Base-by-base conservation (phyloP, 139 green algal species). In the Micractinium sp. region DNA sequence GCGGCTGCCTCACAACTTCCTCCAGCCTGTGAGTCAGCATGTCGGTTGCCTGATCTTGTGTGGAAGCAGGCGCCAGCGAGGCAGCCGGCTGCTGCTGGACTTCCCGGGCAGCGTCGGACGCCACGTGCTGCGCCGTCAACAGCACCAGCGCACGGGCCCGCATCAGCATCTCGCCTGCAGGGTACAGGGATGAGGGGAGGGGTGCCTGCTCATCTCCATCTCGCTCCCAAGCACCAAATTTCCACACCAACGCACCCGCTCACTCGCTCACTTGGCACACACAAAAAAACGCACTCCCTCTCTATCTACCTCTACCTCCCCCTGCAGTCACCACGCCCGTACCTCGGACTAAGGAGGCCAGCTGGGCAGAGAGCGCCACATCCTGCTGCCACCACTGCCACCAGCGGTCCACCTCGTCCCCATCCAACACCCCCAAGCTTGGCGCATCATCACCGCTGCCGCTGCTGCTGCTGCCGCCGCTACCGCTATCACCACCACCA, bases 301-400 rank as follows among this genome's bases (percentile, higher is more conserved):
- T 56, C 47, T 56, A 5, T 9, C 47, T 56, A 56, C 47, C 47
- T 9, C 47, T 56, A 5, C 47, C 47, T 56, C 47, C 47, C 47
- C 9, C 47, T 56, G 47, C 47, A 56, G 5, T 9, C 47, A 9
- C 47, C 47, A 18, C 23, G 22, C 12, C 29, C 83, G 0, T 78
- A 80, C 86, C 86, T 86, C 78, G 27, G 29, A 60, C 66, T 0
- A 90, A 61, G 13, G 4, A 39, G 29, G 63, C 78, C 78, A 90
- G 61, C 76, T 67, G 86, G 16, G n/a, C 60, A 1, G 63, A 29
- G 77, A 85, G 29, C 31, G 14, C 20, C 3, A 3, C n/a, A n/a
- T 90, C 86, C 60, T 86, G 61, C 60, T 81, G 75, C 86, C 86
- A 90, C 86, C 86, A 85, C n/a, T 75, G 77, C 86, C 86, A 86